Conservation (phyloP, 305 asterid species). For the Solanum chacoense region DNA sequence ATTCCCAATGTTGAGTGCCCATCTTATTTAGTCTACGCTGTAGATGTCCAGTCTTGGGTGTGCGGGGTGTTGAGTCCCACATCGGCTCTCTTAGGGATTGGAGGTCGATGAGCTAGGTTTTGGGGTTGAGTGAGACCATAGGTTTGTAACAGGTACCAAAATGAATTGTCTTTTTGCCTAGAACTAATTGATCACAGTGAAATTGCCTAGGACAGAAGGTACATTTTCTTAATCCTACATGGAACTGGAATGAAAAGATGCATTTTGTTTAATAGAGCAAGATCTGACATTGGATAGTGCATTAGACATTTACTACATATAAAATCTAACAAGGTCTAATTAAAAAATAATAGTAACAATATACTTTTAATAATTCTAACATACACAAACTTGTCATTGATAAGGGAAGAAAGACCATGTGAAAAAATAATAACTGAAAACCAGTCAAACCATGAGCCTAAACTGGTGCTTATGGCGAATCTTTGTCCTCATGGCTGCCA, state of each 20-base stretch:
- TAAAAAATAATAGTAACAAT: conserved; percentile 3
- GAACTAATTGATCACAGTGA: background rate
- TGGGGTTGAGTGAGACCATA: background rate
- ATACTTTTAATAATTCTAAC: conserved; percentile 9
- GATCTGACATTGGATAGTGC: background rate
- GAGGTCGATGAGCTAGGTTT: background rate
- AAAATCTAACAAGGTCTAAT: conserved; percentile 2
- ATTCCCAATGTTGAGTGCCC: background rate
- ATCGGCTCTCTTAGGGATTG: background rate
- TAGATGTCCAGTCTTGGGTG: background rate
- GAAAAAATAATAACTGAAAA: conserved; percentile 11
- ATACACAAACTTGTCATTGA: conserved; percentile 25
- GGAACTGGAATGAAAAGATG: background rate
- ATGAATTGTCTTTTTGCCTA: background rate
- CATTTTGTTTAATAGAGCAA: background rate
- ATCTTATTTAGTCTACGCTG: background rate
- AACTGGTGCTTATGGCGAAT: background rate
- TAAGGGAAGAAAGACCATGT: background rate
- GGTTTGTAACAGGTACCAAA: background rate
- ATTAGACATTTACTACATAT: background rate
- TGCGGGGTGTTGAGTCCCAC: background rate
- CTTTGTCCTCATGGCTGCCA: background rate
- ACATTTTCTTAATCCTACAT: background rate
- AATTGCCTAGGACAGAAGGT: background rate
- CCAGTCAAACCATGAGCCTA: conserved; percentile 10